Evolutionary conservation across 352 stramenopile genomes (phyloP), one percentile per base, ranked within the genome.

Genomic region (Phytophthora ramorum): DNA sequence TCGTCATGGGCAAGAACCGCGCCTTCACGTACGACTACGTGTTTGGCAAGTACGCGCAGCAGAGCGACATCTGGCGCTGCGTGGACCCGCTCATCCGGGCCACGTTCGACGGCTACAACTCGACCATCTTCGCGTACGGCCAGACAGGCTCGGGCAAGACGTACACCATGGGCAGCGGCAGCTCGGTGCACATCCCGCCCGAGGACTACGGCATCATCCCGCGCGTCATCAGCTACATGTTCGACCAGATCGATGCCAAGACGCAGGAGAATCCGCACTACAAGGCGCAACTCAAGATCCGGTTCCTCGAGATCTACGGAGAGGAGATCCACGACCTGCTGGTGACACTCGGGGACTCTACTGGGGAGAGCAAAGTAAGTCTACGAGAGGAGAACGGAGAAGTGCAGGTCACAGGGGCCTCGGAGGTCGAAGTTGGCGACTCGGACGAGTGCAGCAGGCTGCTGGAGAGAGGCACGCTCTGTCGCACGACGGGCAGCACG

Each of bases 301-400:
- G 84, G 17, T 99, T 98, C 72, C 69, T 97, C 1, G 93, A 98
- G 72, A 90, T 98, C 50, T 98, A 98, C 62, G 81, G 88, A 59
- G 93, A 98, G 63, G 87, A 97, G 53, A 95, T 98, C 43, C 83
- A 75, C 30, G 93, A 98, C 56, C 71, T 98, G 52, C 81, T 98
- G 19, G 87, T 92, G 17, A 86, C 86, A n/a, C 74, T 95, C 16
- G 76, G 72, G 3, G 79, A 88, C 28, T 77, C 81, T 0, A 79
- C 75, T 7, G 72, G 74, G 0, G 74, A 83, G 37, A 85, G 58
- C 84, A 95, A 91, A 50, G 83, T 95, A 16, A 84, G 82, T 22
- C 85, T 98, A 56, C 85, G 93, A 8, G 95, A 98, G 63, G 86
- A 92, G 20, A 79, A 80, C 10, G 85, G 83, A 41, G 79, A 96